Conservation (phyloP, 2,329 filamentous ascomycete genomes). For the Colletotrichum higginsianum region DNA sequence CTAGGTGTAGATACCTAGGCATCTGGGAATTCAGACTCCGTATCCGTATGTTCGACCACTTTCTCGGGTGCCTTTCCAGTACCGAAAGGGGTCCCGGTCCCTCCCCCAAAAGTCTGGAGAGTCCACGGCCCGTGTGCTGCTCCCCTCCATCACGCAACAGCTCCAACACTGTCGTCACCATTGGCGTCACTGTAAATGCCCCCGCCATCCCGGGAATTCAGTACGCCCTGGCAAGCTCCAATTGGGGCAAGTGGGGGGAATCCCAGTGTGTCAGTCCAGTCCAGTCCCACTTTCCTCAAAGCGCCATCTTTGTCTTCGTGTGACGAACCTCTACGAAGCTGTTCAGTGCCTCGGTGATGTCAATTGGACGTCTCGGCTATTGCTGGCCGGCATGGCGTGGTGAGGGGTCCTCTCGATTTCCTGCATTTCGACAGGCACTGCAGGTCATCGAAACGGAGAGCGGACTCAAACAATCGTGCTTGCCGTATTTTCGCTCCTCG, state of each 20-base stretch:
- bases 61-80: constrained; percentile 1
- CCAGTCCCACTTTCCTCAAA: neutral
- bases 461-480: neutral
- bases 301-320: constrained; percentile 1
- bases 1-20: neutral
- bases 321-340: constrained; percentile 6
- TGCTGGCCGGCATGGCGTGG: constrained; percentile 13
- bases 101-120: neutral
- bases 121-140: constrained; percentile 8
- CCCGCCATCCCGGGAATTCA: constrained; percentile 22
- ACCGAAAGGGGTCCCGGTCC: neutral
- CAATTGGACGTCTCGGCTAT: constrained; percentile 17
- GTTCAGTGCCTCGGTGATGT: constrained; percentile 11
- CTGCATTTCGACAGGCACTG: constrained; percentile 1
- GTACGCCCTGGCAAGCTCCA: constrained; percentile 21
- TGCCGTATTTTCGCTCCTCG: neutral
- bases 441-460: constrained; percentile 22
- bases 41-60: neutral
- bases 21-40: neutral
- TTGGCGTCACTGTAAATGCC: constrained; percentile 18
- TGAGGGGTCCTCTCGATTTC: neutral
- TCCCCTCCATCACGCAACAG: constrained; percentile 28
- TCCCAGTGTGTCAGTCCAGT: neutral
- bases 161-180: constrained; percentile 30
- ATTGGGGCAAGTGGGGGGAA: constrained; percentile 19